phyloP scores from a whole-genome alignment of 1,284 basidiomycete species.

The Ustilago nuda region DNA sequence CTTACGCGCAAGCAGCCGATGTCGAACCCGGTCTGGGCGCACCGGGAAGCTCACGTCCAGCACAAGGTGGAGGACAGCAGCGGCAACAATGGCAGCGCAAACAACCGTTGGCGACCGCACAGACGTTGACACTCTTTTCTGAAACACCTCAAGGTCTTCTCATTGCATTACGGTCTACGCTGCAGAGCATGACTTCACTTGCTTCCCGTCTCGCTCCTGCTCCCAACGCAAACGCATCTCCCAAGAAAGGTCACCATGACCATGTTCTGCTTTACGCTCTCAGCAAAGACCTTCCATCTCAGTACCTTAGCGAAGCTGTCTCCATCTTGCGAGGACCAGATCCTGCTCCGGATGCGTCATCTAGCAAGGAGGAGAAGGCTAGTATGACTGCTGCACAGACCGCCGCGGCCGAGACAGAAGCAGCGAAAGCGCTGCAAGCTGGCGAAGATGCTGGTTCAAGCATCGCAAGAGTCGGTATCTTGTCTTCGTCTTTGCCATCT shows the following conservation, averaged over 20 bases:
- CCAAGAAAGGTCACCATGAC: slow-evolving; percentile 27
- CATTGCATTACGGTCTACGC: slow-evolving; percentile 53
- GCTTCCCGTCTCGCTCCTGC: slow-evolving; percentile 31
- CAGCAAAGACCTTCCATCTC: slow-evolving; percentile 54
- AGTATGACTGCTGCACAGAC: slow-evolving; percentile 36
- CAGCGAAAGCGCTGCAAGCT: neutral
- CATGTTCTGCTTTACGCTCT: slow-evolving; percentile 56
- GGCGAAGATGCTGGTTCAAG: slow-evolving; percentile 15
- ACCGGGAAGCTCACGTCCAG: neutral
- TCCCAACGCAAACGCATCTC: slow-evolving; percentile 10
- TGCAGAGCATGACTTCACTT: slow-evolving; percentile 47
- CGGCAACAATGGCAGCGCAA: slow-evolving; percentile 52
- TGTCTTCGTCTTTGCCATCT: slow-evolving; percentile 49
- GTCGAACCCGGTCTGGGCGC: slow-evolving; percentile 5
- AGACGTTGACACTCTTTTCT: slow-evolving; percentile 56
- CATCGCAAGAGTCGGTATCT: slow-evolving; percentile 47
- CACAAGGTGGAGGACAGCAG: slow-evolving; percentile 12
- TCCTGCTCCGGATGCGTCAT: slow-evolving; percentile 1
- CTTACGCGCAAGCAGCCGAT: slow-evolving; percentile 32
- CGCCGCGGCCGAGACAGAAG: slow-evolving; percentile 25
- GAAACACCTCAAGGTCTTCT: slow-evolving; percentile 47
- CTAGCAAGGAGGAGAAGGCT: slow-evolving; percentile 8
- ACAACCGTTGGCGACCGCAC: slow-evolving; percentile 53
- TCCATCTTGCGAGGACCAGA: slow-evolving; percentile 42
- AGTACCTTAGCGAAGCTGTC: slow-evolving; percentile 50